phyloP scores from a whole-genome alignment of 140 eudicot species.

The Anethum foeniculum region DNA sequence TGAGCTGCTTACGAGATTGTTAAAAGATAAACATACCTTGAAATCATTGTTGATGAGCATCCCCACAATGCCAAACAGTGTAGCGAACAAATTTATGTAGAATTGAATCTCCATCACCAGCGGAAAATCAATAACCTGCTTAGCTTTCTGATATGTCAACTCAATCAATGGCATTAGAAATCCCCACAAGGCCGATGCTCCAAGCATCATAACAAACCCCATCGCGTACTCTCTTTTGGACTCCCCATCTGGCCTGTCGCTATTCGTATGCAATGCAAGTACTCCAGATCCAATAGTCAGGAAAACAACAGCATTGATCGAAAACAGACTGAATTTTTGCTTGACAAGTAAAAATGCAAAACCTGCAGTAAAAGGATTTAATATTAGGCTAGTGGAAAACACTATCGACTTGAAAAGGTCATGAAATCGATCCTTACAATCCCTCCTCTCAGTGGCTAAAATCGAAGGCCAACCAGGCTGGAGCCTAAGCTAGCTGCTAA shows the following conservation, averaged over 20 bases:
- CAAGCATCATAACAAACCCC: neutral
- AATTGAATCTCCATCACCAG: neutral
- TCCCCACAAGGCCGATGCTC: neutral
- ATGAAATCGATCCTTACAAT: too few species aligned
- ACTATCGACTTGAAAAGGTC: too few species aligned
- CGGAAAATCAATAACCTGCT: neutral
- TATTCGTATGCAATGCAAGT: neutral
- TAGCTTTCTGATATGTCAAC: neutral
- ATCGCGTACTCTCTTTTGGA: neutral
- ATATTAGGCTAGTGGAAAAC: too few species aligned
- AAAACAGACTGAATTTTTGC: neutral
- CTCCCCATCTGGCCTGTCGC: neutral
- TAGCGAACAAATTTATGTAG: neutral
- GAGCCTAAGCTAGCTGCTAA: too few species aligned
- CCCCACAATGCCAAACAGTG: neutral
- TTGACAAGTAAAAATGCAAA: neutral
- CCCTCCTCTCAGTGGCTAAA: too few species aligned
- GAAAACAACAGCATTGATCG: neutral
- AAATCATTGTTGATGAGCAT: conserved; percentile 1
- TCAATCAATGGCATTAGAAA: neutral
- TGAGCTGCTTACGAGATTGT: neutral
- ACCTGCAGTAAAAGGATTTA: neutral
- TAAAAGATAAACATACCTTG: neutral
- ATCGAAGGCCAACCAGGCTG: too few species aligned
- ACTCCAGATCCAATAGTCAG: neutral